Conservation (phyloP, 305 asterid species). For the Withania somnifera region DNA sequence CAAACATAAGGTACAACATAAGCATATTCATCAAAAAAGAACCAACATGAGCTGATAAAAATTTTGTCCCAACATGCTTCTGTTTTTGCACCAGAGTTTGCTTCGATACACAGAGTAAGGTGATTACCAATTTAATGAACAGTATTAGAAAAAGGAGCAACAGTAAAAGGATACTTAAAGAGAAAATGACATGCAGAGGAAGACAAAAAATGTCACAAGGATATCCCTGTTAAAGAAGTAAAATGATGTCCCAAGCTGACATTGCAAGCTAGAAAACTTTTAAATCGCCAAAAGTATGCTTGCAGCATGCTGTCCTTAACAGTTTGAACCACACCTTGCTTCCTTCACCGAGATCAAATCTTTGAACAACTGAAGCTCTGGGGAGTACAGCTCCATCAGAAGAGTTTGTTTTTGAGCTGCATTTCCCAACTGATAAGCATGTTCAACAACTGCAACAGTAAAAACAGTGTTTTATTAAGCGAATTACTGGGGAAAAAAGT, state of each 20-base stretch:
- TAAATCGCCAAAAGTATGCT: background rate
- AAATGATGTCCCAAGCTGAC: background rate
- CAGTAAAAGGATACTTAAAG: background rate
- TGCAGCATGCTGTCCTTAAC: background rate
- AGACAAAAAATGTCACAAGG: background rate
- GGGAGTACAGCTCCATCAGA: conserved; percentile 76
- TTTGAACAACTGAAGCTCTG: conserved; percentile 79
- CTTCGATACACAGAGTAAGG: background rate
- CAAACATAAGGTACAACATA: background rate
- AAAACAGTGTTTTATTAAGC: background rate
- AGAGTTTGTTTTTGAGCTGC: conserved; percentile 86
- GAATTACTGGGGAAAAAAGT: background rate
- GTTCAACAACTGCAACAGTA: conserved; percentile 61
- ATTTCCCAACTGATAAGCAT: conserved; percentile 72
- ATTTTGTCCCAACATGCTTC: background rate
- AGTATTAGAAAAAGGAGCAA: background rate
- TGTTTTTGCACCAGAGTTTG: background rate
- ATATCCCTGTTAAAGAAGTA: background rate
- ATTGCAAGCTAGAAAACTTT: background rate
- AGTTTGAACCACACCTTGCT: conserved; percentile 35
- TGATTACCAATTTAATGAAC: background rate
- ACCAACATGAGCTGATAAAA: background rate
- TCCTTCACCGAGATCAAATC: conserved; percentile 65
- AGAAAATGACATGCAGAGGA: background rate
- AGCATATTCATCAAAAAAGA: background rate